Conservation (phyloP, 345 rosid genomes). For the Xanthoceras sorbifolium region DNA sequence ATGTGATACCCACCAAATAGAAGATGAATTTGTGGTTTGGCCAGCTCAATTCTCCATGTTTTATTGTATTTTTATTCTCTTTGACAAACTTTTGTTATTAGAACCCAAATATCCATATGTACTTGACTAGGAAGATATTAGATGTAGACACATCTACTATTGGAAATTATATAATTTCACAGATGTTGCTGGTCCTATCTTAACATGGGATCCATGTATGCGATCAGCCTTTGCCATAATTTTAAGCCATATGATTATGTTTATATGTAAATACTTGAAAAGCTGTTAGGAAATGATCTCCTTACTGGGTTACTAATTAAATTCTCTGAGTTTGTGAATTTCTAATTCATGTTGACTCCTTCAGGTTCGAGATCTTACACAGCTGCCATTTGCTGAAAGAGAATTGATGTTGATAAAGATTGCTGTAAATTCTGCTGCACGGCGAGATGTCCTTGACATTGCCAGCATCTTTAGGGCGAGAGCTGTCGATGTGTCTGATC, state of each 20-base stretch:
- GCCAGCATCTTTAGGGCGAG: constrained; percentile 68
- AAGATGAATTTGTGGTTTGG: not conserved
- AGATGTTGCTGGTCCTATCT: not conserved
- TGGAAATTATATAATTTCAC: no score
- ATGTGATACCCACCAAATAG: not conserved
- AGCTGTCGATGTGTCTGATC: constrained; percentile 72
- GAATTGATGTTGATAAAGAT: constrained; percentile 72
- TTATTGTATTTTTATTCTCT: no score
- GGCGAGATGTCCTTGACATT: constrained; percentile 72
- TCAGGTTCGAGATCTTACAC: constrained; percentile 61
- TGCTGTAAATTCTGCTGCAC: constrained; percentile 61
- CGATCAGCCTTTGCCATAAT: no score
- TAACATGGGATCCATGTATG: not conserved
- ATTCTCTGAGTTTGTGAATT: constrained; percentile 5
- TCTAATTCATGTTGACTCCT: not conserved
- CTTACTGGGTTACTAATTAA: not conserved
- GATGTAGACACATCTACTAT: no score
- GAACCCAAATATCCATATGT: no score
- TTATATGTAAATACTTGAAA: not conserved
- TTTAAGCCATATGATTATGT: not conserved
- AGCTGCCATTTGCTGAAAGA: constrained; percentile 70
- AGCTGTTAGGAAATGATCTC: not conserved
- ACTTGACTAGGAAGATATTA: no score
- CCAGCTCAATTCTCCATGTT: not conserved
- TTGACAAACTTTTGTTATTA: no score